A percentile compares a stretch with the other conserved stretches of the same genome.
These are phyloP conservation scores for Zygoascus bituminiphila DNA, from an alignment of 805 yeast species.

Conservation along the genomic window DNA sequence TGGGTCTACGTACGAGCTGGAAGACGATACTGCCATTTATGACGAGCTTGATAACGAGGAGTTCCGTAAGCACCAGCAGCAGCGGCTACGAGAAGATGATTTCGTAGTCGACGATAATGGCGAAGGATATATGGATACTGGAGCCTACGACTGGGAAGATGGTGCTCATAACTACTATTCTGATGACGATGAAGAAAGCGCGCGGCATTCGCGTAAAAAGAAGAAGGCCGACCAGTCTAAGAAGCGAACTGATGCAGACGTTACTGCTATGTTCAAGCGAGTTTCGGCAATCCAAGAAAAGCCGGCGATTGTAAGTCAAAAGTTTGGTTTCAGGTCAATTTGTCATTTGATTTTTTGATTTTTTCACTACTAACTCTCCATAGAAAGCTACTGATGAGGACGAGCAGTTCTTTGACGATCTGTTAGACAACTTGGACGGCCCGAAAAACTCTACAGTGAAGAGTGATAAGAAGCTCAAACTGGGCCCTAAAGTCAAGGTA, in stretches of 20 bases:
- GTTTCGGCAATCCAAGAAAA: slow-evolving; percentile 43
- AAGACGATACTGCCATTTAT: slow-evolving; percentile 53
- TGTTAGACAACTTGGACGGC: slow-evolving; percentile 47
- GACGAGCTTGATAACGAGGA: slow-evolving; percentile 82
- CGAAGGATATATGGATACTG: slow-evolving; percentile 88
- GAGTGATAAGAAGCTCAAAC: slow-evolving; percentile 10
- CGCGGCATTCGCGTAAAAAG: slow-evolving; percentile 20
- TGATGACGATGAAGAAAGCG: slow-evolving; percentile 19
- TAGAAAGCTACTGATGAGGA: slow-evolving; percentile 25
- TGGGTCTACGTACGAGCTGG: slow-evolving; percentile 39
- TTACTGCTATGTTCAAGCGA: slow-evolving; percentile 34
- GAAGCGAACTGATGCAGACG: slow-evolving; percentile 19
- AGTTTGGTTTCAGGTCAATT: background rate
- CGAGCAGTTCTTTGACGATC: slow-evolving; percentile 57
- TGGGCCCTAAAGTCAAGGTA: background rate
- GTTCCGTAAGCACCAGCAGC: slow-evolving; percentile 67
- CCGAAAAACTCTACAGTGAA: slow-evolving; percentile 2
- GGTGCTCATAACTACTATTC: slow-evolving; percentile 34
- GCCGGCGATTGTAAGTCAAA: background rate
- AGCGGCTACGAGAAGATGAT: slow-evolving; percentile 78
- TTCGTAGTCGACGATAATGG: slow-evolving; percentile 93
- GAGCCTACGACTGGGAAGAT: slow-evolving; percentile 82
- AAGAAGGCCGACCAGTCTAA: slow-evolving; percentile 25
- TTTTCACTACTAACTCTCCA: background rate
- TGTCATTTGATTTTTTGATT: background rate